Percentiles rank a stretch among this genome's conserved stretches.
These are phyloP conservation scores for Wickerhamiella azymoides DNA, from an alignment of 805 yeast genomes.

Conservation along the genomic window DNA sequence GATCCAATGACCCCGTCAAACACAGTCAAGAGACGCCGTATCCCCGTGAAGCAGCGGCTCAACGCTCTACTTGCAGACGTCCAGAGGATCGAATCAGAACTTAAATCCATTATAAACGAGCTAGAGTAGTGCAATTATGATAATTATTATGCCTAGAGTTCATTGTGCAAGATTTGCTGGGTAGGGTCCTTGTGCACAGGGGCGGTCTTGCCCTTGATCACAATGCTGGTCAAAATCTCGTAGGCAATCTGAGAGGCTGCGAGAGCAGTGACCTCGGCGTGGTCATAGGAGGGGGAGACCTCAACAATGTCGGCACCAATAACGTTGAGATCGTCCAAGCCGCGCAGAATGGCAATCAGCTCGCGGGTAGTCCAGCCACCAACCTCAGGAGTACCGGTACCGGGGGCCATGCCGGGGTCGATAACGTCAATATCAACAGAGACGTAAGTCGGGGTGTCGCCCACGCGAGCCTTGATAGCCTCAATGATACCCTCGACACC, in stretches of 20 bases:
- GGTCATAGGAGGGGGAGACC: slow-evolving; percentile 52
- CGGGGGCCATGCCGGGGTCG: slow-evolving; percentile 64
- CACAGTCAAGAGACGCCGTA: not conserved
- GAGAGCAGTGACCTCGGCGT: slow-evolving; percentile 45
- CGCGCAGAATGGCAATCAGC: slow-evolving; percentile 43
- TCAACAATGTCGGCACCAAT: slow-evolving; percentile 72
- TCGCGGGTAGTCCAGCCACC: slow-evolving; percentile 66
- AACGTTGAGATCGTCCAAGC: slow-evolving; percentile 42
- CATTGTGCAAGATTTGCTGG: slow-evolving; percentile 13
- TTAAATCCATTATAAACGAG: not conserved
- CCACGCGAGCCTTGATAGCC: slow-evolving; percentile 41
- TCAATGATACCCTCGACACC: slow-evolving; percentile 48
- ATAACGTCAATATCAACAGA: slow-evolving; percentile 65
- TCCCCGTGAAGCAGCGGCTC: not conserved
- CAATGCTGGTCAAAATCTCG: slow-evolving; percentile 65
- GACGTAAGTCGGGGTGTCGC: slow-evolving; percentile 56
- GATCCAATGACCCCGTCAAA: not conserved
- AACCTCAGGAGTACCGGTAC: slow-evolving; percentile 66
- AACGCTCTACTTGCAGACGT: not conserved
- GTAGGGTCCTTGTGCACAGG: slow-evolving; percentile 7
- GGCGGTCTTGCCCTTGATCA: slow-evolving; percentile 30
- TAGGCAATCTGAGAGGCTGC: slow-evolving; percentile 55
- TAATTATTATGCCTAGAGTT: slow-evolving; percentile 17
- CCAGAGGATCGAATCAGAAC: not conserved
- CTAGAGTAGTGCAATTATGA: not conserved